These are phyloP conservation scores for Penicillium antarcticum DNA, from an alignment of 495 filamentous ascomycete genomes.

Conservation along the genomic window DNA sequence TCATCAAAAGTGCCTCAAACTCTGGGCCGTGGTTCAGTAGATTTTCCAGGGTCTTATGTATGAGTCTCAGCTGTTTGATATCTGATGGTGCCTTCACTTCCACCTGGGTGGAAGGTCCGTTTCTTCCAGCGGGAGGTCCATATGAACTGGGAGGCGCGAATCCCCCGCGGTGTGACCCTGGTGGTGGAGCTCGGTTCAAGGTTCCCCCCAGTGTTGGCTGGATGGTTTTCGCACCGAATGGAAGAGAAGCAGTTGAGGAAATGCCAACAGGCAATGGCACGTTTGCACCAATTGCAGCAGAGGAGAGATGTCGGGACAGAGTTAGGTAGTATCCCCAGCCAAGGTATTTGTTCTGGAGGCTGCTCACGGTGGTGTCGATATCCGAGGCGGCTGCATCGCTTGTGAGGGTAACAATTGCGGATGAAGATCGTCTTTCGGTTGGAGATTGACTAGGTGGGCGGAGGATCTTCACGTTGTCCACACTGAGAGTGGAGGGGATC, in stretches of 20 bases:
- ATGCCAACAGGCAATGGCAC: constrained; percentile 47
- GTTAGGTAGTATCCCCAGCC: constrained; percentile 83
- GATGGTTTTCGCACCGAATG: constrained; percentile 83
- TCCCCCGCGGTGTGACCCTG: constrained; percentile 60
- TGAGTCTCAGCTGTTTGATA: constrained; percentile 74
- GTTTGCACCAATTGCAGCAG: constrained; percentile 62
- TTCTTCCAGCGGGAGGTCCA: constrained; percentile 38
- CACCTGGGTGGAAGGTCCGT: constrained; percentile 57
- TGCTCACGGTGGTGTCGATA: constrained; percentile 76
- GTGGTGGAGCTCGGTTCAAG: constrained; percentile 55
- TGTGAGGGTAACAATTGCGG: constrained; percentile 81
- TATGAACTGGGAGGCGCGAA: constrained; percentile 83
- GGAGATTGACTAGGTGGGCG: constrained; percentile 53
- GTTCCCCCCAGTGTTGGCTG: constrained; percentile 38
- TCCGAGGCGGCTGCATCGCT: constrained; percentile 82
- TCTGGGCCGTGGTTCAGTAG: constrained; percentile 77
- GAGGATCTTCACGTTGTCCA: constrained; percentile 78
- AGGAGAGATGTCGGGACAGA: constrained; percentile 80
- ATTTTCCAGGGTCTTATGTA: constrained; percentile 82
- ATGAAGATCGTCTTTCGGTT: constrained; percentile 70
- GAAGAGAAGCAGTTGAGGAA: constrained; percentile 56
- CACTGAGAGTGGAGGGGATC: constrained; percentile 61
- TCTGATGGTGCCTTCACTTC: constrained; percentile 74
- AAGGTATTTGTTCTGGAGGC: constrained; percentile 80
- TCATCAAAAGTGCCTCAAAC: constrained; percentile 93